phyloP scores from a whole-genome alignment of 1,284 basidiomycete species.

The Ganoderma meredithae region DNA sequence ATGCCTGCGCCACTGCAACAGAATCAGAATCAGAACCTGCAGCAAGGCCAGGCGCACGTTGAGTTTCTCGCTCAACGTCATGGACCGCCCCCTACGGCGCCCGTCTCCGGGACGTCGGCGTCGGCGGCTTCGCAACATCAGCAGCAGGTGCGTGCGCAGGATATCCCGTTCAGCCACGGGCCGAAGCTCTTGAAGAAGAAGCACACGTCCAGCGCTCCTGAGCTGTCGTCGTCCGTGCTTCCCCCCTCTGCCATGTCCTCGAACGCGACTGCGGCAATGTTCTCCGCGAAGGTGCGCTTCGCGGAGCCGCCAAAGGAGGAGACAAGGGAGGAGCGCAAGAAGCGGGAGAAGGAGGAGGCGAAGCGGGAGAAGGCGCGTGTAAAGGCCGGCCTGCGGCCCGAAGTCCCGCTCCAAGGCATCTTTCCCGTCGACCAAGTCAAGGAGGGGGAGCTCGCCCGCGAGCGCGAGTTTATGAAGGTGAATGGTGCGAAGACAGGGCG shows the following conservation, averaged over 20 bases:
- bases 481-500: slow-evolving; percentile 28
- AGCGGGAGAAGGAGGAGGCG: slow-evolving; percentile 30
- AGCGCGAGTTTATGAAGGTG: slow-evolving; percentile 28
- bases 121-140: slow-evolving; percentile 7
- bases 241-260: slow-evolving; percentile 21
- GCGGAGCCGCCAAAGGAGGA: slow-evolving; percentile 31
- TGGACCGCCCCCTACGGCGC: slow-evolving; percentile 7
- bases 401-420: slow-evolving; percentile 18
- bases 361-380: slow-evolving; percentile 19
- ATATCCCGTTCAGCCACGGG: slow-evolving; percentile 34
- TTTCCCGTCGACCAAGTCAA: slow-evolving; percentile 26
- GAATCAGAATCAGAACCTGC: slow-evolving; percentile 30
- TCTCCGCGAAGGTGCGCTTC: slow-evolving; percentile 35
- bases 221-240: slow-evolving; percentile 12
- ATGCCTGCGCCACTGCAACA: slow-evolving; percentile 66
- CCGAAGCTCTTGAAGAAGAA: slow-evolving; percentile 36
- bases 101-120: slow-evolving; percentile 10
- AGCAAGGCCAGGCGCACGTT: slow-evolving; percentile 23
- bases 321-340: slow-evolving; percentile 33
- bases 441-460: slow-evolving; percentile 33
- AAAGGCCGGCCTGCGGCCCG: slow-evolving; percentile 10
- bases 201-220: slow-evolving; percentile 20
- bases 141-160: slow-evolving; percentile 27
- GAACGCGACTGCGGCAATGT: slow-evolving; percentile 36
- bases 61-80: slow-evolving; percentile 31